phyloP scores from a whole-genome alignment of 2,329 filamentous ascomycete species.

The Colletotrichum abscissum region DNA sequence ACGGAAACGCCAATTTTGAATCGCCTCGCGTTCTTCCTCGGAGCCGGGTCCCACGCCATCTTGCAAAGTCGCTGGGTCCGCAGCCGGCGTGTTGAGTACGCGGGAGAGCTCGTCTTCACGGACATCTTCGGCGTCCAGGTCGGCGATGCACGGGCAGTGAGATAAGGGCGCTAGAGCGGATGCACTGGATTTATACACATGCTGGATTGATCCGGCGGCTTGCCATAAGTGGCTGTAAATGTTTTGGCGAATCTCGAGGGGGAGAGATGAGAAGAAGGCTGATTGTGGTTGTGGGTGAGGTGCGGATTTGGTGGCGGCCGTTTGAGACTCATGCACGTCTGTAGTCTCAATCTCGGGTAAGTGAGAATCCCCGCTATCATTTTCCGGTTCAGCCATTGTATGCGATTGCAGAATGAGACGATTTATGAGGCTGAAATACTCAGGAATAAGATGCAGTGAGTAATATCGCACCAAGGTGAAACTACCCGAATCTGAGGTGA shows the following conservation, averaged over 20 bases:
- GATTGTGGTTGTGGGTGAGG: conserved; percentile 10
- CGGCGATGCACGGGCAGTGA: conserved; percentile 22
- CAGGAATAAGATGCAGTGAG: neutral
- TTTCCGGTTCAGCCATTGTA: neutral
- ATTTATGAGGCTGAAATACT: neutral
- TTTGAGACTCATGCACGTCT: neutral
- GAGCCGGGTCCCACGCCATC: neutral
- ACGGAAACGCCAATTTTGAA: conserved; percentile 22
- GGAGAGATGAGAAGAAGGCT: conserved; percentile 23
- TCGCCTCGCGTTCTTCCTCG: conserved; percentile 10
- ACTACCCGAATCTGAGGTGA: neutral
- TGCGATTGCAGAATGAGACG: neutral
- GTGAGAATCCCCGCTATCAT: neutral
- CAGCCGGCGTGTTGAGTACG: conserved; percentile 6
- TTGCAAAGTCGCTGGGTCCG: neutral
- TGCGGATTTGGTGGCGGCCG: neutral
- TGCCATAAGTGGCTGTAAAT: conserved; percentile 25
- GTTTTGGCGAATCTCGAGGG: conserved; percentile 26
- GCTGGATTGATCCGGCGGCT: conserved; percentile 18
- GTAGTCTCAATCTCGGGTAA: neutral
- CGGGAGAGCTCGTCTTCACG: conserved; percentile 22
- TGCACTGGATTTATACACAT: conserved; percentile 25
- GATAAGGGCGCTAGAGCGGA: conserved; percentile 18
- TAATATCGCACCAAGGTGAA: neutral
- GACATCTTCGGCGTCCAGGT: conserved; percentile 25